Evolutionary conservation across 805 yeast species (phyloP).

Genomic region (Cyberlindnera samutprakarnensis): DNA sequence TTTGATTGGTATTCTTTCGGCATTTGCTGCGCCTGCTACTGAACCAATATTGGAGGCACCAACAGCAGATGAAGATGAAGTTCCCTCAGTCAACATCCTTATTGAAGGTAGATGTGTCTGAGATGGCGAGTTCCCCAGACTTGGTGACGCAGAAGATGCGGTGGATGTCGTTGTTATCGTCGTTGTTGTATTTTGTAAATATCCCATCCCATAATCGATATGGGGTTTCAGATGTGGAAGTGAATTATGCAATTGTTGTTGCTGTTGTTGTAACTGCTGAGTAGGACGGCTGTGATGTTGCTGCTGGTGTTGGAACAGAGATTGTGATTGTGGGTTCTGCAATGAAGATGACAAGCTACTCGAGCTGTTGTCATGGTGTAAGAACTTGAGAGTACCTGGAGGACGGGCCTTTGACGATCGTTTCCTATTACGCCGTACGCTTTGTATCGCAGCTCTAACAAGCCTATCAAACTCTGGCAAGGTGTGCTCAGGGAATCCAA

Average conservation of each 20-base stretch:
- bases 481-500: slow-evolving; percentile 52
- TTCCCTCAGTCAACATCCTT: slow-evolving; percentile 5
- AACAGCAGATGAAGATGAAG: neutral
- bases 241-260: neutral
- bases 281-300: no score
- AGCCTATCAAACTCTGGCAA: slow-evolving; percentile 77
- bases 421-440: slow-evolving; percentile 82
- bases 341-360: no score
- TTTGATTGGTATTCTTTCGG: neutral
- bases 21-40: neutral
- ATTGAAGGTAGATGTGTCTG: slow-evolving; percentile 13
- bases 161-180: neutral
- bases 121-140: neutral
- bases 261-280: slow-evolving; percentile 1
- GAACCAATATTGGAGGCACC: neutral
- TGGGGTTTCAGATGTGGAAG: slow-evolving; percentile 1
- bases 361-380: slow-evolving; percentile 16
- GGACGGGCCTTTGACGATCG: slow-evolving; percentile 34
- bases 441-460: slow-evolving; percentile 90
- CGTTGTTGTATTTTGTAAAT: neutral
- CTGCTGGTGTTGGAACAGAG: slow-evolving; percentile 8
- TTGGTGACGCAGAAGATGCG: neutral
- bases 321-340: no score
- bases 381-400: no score
- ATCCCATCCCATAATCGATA: slow-evolving; percentile 2